Conservation (phyloP, 2,329 filamentous ascomycete species). For the Penicillium italicum region DNA sequence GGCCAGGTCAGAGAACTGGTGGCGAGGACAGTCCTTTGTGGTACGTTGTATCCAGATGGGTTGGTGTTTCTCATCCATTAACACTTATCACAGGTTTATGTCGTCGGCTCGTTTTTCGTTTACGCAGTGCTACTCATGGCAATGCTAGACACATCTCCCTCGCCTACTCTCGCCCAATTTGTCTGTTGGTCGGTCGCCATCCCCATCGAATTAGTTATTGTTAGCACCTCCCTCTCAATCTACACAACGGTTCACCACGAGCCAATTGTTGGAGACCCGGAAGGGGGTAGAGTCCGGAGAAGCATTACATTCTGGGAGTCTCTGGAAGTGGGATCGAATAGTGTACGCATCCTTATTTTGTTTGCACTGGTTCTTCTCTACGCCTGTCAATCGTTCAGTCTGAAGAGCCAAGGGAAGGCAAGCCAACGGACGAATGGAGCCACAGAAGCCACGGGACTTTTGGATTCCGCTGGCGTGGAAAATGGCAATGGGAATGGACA, state of each 20-base stretch:
- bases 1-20: slow-evolving; percentile 65
- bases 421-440: slow-evolving; percentile 35
- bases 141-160: slow-evolving; percentile 75
- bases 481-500: slow-evolving; percentile 48
- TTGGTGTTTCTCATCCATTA: background rate
- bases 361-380: slow-evolving; percentile 61
- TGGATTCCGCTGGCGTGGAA: slow-evolving; percentile 41
- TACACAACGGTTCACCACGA: slow-evolving; percentile 67
- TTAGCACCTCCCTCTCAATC: slow-evolving; percentile 64
- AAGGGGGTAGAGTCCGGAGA: slow-evolving; percentile 41
- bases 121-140: slow-evolving; percentile 83
- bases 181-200: slow-evolving; percentile 72
- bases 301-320: slow-evolving; percentile 44
- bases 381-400: slow-evolving; percentile 47
- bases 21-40: slow-evolving; percentile 74
- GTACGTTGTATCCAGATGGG: slow-evolving; percentile 50
- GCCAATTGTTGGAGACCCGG: slow-evolving; percentile 51
- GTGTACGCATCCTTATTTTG: slow-evolving; percentile 66
- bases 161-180: slow-evolving; percentile 76
- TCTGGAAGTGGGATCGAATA: slow-evolving; percentile 52
- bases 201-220: slow-evolving; percentile 68
- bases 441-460: slow-evolving; percentile 43
- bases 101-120: slow-evolving; percentile 79
- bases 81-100: slow-evolving; percentile 64
- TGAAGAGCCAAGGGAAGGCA: slow-evolving; percentile 38